A percentile compares a stretch with the other conserved stretches of the same genome.
phyloP scores from a whole-genome alignment of 768 basidiomycete genomes.

The Suillus spraguei region DNA sequence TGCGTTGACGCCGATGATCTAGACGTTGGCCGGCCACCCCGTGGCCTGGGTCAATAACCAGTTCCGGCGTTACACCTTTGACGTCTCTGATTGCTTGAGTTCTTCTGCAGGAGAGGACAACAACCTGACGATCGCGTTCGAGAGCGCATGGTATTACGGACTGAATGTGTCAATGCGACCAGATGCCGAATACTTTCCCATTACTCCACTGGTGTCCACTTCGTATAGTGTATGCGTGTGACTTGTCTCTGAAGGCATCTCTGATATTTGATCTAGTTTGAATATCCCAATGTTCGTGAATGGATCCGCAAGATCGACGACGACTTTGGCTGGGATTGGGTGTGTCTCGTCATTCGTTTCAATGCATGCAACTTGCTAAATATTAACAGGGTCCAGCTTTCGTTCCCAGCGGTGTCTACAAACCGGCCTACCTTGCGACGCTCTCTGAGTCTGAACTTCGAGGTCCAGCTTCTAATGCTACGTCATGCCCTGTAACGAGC shows the following conservation, averaged over 20 bases:
- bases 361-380: background rate
- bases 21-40: slow-evolving; percentile 54
- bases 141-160: slow-evolving; percentile 56
- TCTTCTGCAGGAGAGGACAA: slow-evolving; percentile 35
- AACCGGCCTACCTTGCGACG: slow-evolving; percentile 55
- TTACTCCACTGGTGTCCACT: slow-evolving; percentile 19
- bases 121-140: slow-evolving; percentile 53
- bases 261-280: slow-evolving; percentile 39
- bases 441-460: slow-evolving; percentile 30
- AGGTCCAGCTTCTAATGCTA: slow-evolving; percentile 26
- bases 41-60: slow-evolving; percentile 62
- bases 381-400: slow-evolving; percentile 54
- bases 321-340: slow-evolving; percentile 70
- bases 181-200: slow-evolving; percentile 48
- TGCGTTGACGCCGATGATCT: slow-evolving; percentile 3
- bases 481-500: slow-evolving; percentile 23
- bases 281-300: slow-evolving; percentile 49
- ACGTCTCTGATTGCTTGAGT: slow-evolving; percentile 47
- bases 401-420: slow-evolving; percentile 55
- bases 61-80: slow-evolving; percentile 56
- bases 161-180: slow-evolving; percentile 52
- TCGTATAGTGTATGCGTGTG: slow-evolving; percentile 33
- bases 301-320: slow-evolving; percentile 53
- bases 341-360: slow-evolving; percentile 21
- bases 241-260: background rate